Percentiles rank a stretch among this genome's conserved stretches.
phyloP scores from a whole-genome alignment of 108 stramenopile genomes.

The Fistulifera solaris region DNA sequence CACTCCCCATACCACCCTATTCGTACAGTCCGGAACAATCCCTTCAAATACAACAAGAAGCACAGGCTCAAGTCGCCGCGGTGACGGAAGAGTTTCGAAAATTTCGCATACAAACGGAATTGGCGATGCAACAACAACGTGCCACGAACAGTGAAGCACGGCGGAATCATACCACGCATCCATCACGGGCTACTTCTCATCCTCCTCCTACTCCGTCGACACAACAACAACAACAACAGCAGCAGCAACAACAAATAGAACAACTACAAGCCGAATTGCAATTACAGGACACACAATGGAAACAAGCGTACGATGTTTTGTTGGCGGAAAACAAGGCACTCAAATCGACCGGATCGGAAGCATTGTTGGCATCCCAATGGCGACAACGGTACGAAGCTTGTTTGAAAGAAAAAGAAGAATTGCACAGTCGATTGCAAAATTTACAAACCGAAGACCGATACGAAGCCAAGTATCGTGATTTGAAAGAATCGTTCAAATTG shows the following conservation, averaged over 20 bases:
- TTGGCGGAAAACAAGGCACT: conserved; percentile 74
- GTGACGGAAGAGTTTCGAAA: conserved; percentile 80
- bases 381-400: conserved; percentile 82
- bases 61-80: conserved; percentile 43
- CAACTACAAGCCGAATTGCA: conserved; percentile 52
- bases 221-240: conserved; percentile 13
- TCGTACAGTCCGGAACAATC: conserved; percentile 79
- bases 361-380: conserved; percentile 86
- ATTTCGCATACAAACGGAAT: conserved; percentile 77
- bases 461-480: conserved; percentile 78
- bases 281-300: conserved; percentile 82
- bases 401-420: conserved; percentile 72
- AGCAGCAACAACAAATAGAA: conserved; percentile 19
- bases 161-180: too few relatives aligned
- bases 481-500: conserved; percentile 83
- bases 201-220: too few relatives aligned
- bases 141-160: too few relatives aligned
- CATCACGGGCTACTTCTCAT: too few relatives aligned
- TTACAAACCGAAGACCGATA: conserved; percentile 45
- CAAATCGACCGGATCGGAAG: conserved; percentile 80
- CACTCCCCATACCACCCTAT: conserved; percentile 62
- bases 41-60: conserved; percentile 40
- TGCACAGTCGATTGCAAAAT: conserved; percentile 47
- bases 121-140: conserved; percentile 57
- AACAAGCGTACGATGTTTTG: conserved; percentile 76